Evolutionary conservation across 306 rosid genomes (phyloP).

Genomic region (Gastrolobium bilobum): DNA sequence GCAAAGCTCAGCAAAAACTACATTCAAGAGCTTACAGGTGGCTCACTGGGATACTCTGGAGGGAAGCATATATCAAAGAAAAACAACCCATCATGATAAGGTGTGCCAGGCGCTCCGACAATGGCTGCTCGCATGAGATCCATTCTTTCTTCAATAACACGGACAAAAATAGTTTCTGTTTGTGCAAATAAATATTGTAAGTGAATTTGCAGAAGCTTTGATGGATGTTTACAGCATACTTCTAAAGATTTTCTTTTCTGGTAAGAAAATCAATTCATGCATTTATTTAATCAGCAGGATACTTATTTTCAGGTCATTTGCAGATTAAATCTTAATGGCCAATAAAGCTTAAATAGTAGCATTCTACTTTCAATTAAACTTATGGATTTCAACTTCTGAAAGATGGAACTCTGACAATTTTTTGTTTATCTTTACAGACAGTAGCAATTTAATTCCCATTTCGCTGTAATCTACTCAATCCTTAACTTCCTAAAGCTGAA

Average conservation of each 20-base stretch:
- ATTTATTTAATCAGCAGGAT: conserved; percentile 9
- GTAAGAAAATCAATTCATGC: conserved; percentile 24
- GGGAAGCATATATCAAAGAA: conserved; percentile 91
- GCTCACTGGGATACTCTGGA: conserved; percentile 81
- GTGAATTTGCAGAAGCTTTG: conserved; percentile 29
- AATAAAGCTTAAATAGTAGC: conserved; percentile 8
- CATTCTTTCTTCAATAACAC: conserved; percentile 89
- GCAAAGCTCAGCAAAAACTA: conserved; percentile 33
- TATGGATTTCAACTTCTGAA: background rate
- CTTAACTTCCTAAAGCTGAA: conserved; percentile 24
- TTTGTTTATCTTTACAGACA: conserved; percentile 1
- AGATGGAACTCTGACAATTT: conserved; percentile 18
- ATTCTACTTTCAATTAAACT: background rate
- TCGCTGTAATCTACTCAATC: background rate
- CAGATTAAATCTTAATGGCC: conserved; percentile 19
- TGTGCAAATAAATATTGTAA: conserved; percentile 20
- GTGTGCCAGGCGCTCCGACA: conserved; percentile 96
- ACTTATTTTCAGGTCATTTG: conserved; percentile 24
- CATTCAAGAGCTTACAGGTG: conserved; percentile 79
- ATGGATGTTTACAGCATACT: conserved; percentile 22
- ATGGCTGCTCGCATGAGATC: conserved; percentile 89
- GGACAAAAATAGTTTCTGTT: conserved; percentile 87
- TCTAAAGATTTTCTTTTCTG: conserved; percentile 4
- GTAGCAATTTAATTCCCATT: conserved; percentile 18
- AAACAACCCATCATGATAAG: conserved; percentile 94